A percentile compares a stretch with the other conserved stretches of the same genome.
phyloP scores from a whole-genome alignment of 2,329 filamentous ascomycete genomes.

The Aureobasidium sp. region DNA sequence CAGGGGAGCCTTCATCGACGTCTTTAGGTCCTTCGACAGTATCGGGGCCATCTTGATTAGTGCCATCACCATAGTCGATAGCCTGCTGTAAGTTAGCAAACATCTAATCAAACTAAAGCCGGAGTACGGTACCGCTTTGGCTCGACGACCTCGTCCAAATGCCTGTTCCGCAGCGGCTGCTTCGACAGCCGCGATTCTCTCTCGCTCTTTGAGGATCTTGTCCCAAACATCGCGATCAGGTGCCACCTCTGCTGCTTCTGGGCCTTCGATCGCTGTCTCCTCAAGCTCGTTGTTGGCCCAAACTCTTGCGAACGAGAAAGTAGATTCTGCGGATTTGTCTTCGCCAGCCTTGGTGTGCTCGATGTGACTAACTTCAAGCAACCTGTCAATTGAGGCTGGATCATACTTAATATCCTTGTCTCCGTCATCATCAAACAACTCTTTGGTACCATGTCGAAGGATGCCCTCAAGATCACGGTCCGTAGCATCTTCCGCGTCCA shows the following conservation, averaged over 20 bases:
- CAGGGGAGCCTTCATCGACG: background rate
- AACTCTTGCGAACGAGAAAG: conserved; percentile 83
- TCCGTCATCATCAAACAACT: conserved; percentile 71
- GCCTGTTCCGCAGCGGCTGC: conserved; percentile 59
- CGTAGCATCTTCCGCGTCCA: conserved; percentile 75
- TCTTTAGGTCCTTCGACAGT: conserved; percentile 16
- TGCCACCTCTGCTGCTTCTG: conserved; percentile 37
- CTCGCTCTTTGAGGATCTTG: conserved; percentile 74
- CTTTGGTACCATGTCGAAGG: conserved; percentile 75
- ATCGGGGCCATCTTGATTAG: conserved; percentile 20
- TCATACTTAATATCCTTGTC: conserved; percentile 75
- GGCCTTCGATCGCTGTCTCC: conserved; percentile 49
- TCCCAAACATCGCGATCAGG: conserved; percentile 75
- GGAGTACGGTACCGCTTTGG: conserved; percentile 30
- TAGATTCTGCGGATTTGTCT: conserved; percentile 61
- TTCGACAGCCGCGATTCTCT: conserved; percentile 66
- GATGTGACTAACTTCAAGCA: conserved; percentile 77
- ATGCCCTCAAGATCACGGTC: conserved; percentile 79
- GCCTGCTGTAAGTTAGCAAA: conserved; percentile 21
- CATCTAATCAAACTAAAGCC: background rate
- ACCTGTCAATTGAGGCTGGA: conserved; percentile 68
- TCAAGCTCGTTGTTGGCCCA: conserved; percentile 78
- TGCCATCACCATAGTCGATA: conserved; percentile 41
- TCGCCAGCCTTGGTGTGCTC: conserved; percentile 60
- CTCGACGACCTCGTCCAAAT: conserved; percentile 77